Evolutionary conservation across 2,329 filamentous ascomycete genomes (phyloP).

Genomic region (Neofusicoccum cordaticola): DNA sequence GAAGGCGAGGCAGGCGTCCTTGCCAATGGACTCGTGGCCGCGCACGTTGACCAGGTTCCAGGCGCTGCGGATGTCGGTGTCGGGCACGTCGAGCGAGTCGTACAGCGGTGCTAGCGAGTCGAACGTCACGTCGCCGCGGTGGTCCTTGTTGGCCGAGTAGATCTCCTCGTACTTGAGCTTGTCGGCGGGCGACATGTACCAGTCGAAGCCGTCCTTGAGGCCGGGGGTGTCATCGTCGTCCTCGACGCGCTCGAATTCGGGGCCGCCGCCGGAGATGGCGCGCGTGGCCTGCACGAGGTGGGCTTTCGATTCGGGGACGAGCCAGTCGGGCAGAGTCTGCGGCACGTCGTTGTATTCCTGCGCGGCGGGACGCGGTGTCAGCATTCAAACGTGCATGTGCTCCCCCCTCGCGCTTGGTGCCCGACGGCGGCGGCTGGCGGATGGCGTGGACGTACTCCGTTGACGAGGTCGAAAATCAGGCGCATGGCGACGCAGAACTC

Average conservation of each 20-base stretch:
- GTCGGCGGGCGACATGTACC: constrained; percentile 95
- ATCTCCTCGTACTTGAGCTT: constrained; percentile 96
- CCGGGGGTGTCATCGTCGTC: constrained; percentile 74
- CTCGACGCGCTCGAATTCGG: constrained; percentile 80
- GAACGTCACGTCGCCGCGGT: constrained; percentile 75
- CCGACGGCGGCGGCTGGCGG: neutral
- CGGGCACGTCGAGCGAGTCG: constrained; percentile 70
- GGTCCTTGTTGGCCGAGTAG: constrained; percentile 86
- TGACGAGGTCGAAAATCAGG: constrained; percentile 94
- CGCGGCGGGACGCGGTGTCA: neutral
- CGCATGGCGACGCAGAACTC: constrained; percentile 99
- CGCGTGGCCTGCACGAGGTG: constrained; percentile 41
- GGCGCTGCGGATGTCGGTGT: constrained; percentile 80
- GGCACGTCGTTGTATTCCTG: constrained; percentile 86
- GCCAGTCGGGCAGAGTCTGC: constrained; percentile 82
- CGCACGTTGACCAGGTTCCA: constrained; percentile 98
- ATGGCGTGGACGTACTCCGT: constrained; percentile 65
- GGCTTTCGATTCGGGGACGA: constrained; percentile 77
- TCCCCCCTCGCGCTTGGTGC: neutral
- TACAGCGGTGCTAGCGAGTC: constrained; percentile 79
- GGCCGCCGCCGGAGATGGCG: constrained; percentile 68
- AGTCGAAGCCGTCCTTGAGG: constrained; percentile 95
- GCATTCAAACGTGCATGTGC: neutral
- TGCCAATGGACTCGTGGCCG: constrained; percentile 77
- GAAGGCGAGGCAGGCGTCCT: constrained; percentile 91